Percentiles rank a stretch among this genome's conserved stretches.
These are phyloP conservation scores for Carallia pectinifolia DNA, from an alignment of 345 rosid genomes.

Conservation along the genomic window DNA sequence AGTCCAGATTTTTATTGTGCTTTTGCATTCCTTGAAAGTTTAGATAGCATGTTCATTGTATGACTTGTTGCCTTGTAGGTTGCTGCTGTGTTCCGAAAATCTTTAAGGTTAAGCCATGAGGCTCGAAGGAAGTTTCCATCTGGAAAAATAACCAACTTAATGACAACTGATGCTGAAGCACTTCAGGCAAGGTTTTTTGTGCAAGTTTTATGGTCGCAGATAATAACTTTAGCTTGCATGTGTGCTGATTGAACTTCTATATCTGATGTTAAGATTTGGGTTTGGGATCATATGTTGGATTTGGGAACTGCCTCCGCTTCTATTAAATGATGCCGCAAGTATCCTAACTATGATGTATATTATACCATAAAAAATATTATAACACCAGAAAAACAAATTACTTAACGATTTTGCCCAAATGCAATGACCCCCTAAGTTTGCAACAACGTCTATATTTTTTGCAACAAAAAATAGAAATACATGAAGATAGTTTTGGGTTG, in stretches of 20 bases:
- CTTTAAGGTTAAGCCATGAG: conserved; percentile 89
- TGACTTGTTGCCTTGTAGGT: conserved; percentile 43
- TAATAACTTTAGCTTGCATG: background rate
- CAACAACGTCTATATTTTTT: no score
- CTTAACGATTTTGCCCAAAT: no score
- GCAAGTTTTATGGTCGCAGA: background rate
- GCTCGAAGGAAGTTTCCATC: conserved; percentile 77
- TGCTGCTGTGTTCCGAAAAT: conserved; percentile 96
- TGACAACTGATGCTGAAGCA: conserved; percentile 96
- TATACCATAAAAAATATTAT: no score
- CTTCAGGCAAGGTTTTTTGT: conserved; percentile 63
- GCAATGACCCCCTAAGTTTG: no score
- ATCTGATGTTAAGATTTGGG: background rate
- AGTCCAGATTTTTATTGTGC: background rate
- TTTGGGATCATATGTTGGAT: background rate
- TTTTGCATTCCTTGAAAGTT: background rate
- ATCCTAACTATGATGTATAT: no score
- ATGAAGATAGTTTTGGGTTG: no score
- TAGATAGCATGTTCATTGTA: conserved; percentile 11
- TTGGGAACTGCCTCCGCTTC: background rate
- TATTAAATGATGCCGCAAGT: background rate
- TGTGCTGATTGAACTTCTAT: background rate
- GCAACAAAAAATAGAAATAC: no score
- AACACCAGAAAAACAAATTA: no score
- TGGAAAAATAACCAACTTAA: conserved; percentile 96